Evolutionary conservation across 2,329 filamentous ascomycete species (phyloP), one percentile per base, ranked within the genome.

Genomic region (Alternaria gaisen): DNA sequence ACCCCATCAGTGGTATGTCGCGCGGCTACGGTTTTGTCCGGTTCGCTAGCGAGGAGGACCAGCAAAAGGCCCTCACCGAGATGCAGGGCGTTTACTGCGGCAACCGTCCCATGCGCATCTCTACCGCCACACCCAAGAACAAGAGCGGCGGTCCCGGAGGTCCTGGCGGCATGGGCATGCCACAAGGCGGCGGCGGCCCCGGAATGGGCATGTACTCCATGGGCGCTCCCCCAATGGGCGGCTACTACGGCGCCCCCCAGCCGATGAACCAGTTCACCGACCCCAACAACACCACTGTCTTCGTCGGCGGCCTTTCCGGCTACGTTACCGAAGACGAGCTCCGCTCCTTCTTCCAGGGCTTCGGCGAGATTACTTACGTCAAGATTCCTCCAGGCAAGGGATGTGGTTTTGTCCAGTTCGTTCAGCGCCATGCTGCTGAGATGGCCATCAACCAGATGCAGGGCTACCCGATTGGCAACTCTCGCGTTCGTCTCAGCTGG

Each of bases 361-460:
- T 99, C 68, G 95, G 95, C 63, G 95, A 99, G 80, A 99, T 99
- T 78, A 99, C 95, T 73, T 99, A 99, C 80, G 95, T 99, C 84
- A 99, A 99, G 89, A 99, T 99, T 61, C 95, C 95, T 55, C 94
- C 95, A 67, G 95, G 95, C 83, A 99, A 99, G 88, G 95, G 95
- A 71, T 99, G 95, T 77, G 95, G 95, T 60, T 99, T 99, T 78
- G 95, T 99, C 61, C 95, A 99, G 82, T 99, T 99, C 73, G 95
- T 99, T 58, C 95, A 99, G 84, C 93, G 95, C 69, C 95, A 99
- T 76, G 95, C 95, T 54, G 95, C 95, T 14, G 95, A 99, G 84
- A 99, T 99, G 95, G 95, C 95, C 71, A 99, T 99, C 87, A 99
- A 99, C 84, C 95, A 99, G 83, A 99, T 99, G 95, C 95, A 99